Conservation (phyloP, 176 grass and related monocot genomes). For the Oryza glaberrima region DNA sequence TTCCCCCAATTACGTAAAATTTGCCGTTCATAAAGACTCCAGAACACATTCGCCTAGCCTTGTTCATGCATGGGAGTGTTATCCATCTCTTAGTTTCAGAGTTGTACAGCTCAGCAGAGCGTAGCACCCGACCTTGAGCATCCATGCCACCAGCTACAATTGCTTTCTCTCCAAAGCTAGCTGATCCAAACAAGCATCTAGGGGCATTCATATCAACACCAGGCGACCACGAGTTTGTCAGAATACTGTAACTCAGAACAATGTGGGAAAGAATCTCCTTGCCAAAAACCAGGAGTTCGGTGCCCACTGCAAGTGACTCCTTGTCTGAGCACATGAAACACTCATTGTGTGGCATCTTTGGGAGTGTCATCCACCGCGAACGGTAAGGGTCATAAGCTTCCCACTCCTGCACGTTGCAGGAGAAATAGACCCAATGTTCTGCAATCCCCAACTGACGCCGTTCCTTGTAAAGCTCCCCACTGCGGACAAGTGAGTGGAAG, state of each 20-base stretch:
- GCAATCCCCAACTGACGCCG: slow-evolving; percentile 67
- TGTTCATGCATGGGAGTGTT: slow-evolving; percentile 85
- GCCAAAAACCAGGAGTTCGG: slow-evolving; percentile 94
- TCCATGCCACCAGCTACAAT: slow-evolving; percentile 90
- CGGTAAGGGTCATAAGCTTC: slow-evolving; percentile 89
- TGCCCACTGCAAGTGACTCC: slow-evolving; percentile 91
- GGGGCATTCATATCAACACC: slow-evolving; percentile 89
- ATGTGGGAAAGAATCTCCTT: slow-evolving; percentile 75
- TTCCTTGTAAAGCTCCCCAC: slow-evolving; percentile 75
- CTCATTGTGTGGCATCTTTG: slow-evolving; percentile 89
- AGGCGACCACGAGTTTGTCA: slow-evolving; percentile 86
- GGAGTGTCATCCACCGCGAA: slow-evolving; percentile 81
- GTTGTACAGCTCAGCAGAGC: slow-evolving; percentile 86
- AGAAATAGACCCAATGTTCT: slow-evolving; percentile 99
- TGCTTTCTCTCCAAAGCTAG: slow-evolving; percentile 86
- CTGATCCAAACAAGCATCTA: slow-evolving; percentile 95
- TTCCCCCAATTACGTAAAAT: slow-evolving; percentile 94
- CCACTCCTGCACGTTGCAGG: slow-evolving; percentile 89
- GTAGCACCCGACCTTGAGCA: slow-evolving; percentile 57
- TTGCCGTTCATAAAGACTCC: slow-evolving; percentile 92
- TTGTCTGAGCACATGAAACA: slow-evolving; percentile 94
- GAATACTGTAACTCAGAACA: slow-evolving; percentile 89
- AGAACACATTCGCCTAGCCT: slow-evolving; percentile 86
- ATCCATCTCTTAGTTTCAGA: slow-evolving; percentile 77
- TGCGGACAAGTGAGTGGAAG: slow-evolving; percentile 70